Conservation (phyloP, 495 filamentous ascomycete genomes). For the Parathielavia hyrcaniae region DNA sequence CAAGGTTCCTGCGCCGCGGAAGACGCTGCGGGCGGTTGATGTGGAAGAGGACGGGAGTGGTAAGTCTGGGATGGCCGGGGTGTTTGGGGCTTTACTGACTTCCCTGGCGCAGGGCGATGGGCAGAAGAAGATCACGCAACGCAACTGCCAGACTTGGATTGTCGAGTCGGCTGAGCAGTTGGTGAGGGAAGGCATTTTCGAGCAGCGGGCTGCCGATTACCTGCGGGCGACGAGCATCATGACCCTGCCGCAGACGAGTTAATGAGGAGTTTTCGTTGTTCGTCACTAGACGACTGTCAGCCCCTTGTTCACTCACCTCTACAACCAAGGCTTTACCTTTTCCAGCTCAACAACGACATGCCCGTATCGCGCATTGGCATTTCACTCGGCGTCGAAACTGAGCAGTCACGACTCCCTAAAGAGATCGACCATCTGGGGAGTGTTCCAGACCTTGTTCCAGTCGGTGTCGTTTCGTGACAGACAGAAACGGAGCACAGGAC, state of each 20-base stretch:
- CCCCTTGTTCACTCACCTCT: background rate
- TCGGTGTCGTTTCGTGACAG: slow-evolving; percentile 60
- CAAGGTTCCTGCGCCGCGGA: slow-evolving; percentile 9
- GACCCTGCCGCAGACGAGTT: background rate
- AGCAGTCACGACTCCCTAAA: slow-evolving; percentile 55
- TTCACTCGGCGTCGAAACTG: slow-evolving; percentile 56
- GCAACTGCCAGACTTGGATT: slow-evolving; percentile 19
- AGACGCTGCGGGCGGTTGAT: slow-evolving; percentile 12
- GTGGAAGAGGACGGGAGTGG: background rate
- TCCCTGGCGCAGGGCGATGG: background rate
- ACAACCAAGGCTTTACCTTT: slow-evolving; percentile 13
- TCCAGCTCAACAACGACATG: slow-evolving; percentile 14
- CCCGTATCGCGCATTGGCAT: slow-evolving; percentile 39
- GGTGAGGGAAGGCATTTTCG: slow-evolving; percentile 8
- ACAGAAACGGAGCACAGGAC: no score
- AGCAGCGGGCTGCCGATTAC: slow-evolving; percentile 7
- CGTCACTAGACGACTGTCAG: no score
- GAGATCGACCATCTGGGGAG: slow-evolving; percentile 53
- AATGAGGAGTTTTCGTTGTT: background rate
- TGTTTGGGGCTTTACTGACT: background rate
- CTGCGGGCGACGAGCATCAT: slow-evolving; percentile 5
- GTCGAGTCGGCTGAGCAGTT: slow-evolving; percentile 13
- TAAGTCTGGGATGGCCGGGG: background rate
- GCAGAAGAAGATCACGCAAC: slow-evolving; percentile 6
- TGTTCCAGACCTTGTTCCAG: slow-evolving; percentile 50